phyloP scores from a whole-genome alignment of 306 rosid genomes.

The Dalbergia oliveri region DNA sequence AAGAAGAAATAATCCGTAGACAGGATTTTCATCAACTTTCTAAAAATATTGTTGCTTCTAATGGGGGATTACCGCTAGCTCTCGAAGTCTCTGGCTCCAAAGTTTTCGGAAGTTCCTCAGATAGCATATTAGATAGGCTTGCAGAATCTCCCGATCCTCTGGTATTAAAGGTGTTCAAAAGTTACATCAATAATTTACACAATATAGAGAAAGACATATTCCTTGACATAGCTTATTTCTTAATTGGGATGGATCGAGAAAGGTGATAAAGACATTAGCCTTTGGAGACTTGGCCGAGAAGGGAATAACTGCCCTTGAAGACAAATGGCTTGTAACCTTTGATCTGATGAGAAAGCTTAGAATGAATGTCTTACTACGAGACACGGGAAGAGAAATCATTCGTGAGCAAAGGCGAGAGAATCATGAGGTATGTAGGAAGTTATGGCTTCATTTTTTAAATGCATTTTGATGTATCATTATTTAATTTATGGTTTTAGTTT shows the following conservation, averaged over 20 bases:
- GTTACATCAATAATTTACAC: background rate
- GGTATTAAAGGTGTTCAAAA: background rate
- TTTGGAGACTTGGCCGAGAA: background rate
- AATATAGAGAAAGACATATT: background rate
- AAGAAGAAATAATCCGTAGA: too few relatives aligned
- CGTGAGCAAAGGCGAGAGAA: background rate
- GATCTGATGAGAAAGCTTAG: background rate
- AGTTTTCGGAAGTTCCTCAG: background rate
- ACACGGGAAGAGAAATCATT: constrained; percentile 49
- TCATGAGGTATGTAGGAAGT: background rate
- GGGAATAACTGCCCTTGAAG: constrained; percentile 31
- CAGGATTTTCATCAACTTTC: background rate
- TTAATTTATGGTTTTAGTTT: too few relatives aligned
- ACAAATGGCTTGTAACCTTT: constrained; percentile 31
- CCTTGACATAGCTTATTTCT: constrained; percentile 21
- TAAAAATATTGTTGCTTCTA: background rate
- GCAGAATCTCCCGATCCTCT: background rate
- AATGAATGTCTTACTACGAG: constrained; percentile 35
- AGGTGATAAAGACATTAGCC: constrained; percentile 7
- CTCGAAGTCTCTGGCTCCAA: background rate
- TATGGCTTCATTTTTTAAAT: background rate
- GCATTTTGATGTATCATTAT: background rate
- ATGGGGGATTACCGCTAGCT: background rate
- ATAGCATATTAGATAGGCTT: background rate
- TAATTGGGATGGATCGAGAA: background rate